Conservation (phyloP, 2,329 filamentous ascomycete species). For the Pseudocercospora cruenta region DNA sequence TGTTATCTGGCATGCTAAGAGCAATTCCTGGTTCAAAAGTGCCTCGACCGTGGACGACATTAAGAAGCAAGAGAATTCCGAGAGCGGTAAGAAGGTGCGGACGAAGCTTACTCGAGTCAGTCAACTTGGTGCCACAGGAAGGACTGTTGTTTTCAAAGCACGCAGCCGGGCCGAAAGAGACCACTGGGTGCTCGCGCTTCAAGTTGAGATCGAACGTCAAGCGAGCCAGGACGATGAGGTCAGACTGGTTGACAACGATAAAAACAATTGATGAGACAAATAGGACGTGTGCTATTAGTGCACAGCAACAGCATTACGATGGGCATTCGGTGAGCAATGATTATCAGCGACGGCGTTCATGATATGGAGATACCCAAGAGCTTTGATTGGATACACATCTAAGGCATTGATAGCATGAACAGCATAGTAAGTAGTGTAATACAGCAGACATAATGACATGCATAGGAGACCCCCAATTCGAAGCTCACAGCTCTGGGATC, state of each 20-base stretch:
- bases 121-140: slow-evolving; percentile 62
- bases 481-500: not conserved
- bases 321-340: not conserved
- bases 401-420: not conserved
- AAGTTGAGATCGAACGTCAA: slow-evolving; percentile 65
- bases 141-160: slow-evolving; percentile 68
- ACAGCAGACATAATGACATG: not conserved
- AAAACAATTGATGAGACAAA: not conserved
- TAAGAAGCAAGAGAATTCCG: slow-evolving; percentile 21
- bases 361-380: not conserved
- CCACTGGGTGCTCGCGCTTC: slow-evolving; percentile 68
- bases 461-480: not conserved
- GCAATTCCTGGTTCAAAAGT: slow-evolving; percentile 59
- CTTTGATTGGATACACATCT: not conserved
- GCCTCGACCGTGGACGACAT: slow-evolving; percentile 38
- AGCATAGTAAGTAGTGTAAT: slow-evolving; percentile 2
- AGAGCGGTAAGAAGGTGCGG: slow-evolving; percentile 11
- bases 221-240: slow-evolving; percentile 59
- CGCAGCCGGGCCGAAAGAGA: slow-evolving; percentile 67
- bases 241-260: slow-evolving; percentile 42
- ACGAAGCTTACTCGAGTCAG: slow-evolving; percentile 62
- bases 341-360: slow-evolving; percentile 3
- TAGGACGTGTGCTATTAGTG: not conserved
- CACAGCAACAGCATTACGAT: not conserved
- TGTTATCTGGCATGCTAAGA: slow-evolving; percentile 66